Base-by-base conservation (phyloP, 768 basidiomycete genomes). In the Cystofilobasidium ferigula region DNA sequence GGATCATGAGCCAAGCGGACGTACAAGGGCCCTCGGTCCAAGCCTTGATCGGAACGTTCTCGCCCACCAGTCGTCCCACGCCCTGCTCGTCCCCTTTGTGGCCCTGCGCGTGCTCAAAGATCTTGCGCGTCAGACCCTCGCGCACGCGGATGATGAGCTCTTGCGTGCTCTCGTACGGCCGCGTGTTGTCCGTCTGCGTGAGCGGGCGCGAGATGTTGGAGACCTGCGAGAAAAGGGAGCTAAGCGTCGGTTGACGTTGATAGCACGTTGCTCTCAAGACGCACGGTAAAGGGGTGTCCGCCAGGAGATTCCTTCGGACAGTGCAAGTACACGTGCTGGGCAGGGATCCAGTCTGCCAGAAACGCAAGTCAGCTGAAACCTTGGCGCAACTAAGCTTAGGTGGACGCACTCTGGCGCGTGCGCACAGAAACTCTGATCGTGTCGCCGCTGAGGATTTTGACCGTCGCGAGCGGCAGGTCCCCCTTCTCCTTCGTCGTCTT, bases 21-120 rank as follows among this genome's bases (percentile, higher is more conserved):
- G 20, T 35, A 69, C 68, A 69, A 18, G 68, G 68, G 56, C 68
- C 68, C 38, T 69, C 68, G 6, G 68, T 69, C 62, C 68, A 69
- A 9, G 68, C 68, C 26, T 48, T 51, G 4, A 69, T 60, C 9
- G 68, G 68, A 4, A 69, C 68, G 13, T 62, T 45, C 28, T 30
- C 38, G 30, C 57, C 57, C 22, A 2, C 28, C 14, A 28, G 61
- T n/a, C 28, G 26, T 0, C 48, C 58, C 26, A 22, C 30, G 16
- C 62, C 62, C 20, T 64, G 51, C 53, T 69, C 68, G 35, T 60
- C 47, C 35, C 63, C 62, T 14, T 30, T 60, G 20, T 57, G 30
- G 9, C 40, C 51, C 2, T 9, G 14, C 14, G 62, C 68, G 16
- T 57, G 56, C 45, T 69, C 57, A 28, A 59, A 64, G 10, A 69